Evolutionary conservation across 805 yeast genomes (phyloP), one percentile per base, ranked within the genome.

Genomic region (Pichia kluyveri): DNA sequence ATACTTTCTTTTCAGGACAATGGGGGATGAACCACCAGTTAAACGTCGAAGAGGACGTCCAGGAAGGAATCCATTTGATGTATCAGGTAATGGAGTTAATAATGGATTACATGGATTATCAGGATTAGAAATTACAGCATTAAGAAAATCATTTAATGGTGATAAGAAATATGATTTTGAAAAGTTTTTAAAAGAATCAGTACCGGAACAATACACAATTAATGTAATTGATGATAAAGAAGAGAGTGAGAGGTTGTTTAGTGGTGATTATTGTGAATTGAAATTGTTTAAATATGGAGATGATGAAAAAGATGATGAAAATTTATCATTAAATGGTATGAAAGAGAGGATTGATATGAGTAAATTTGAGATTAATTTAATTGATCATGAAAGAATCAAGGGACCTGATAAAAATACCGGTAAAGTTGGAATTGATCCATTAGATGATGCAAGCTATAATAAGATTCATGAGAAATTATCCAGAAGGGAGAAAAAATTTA

Each of bases 401-500:
- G 34, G 41, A 28, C 49, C 42, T 9, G 28, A 45, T 14, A 45
- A 44, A 34, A 40, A 26, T 31, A 38, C 19, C 2, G 18, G 18
- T 30, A 28, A n/a, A 31, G 43, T 31, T 19, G 38, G 17, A 10
- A 37, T 44, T 10, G 82, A 77, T 55, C 77, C 80, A 5, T 63
- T 85, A 43, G 55, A 62, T 1, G 83, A 79, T 58, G 54, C 59
- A 0, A 18, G 67, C 14, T 80, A 68, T 58, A 56, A 61, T 31
- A 51, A 66, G 14, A 76, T 72, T 55, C 90, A 84, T 62, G 71
- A 71, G 40, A 70, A 75, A 38, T 77, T 83, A 79, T 77, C 75
- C 52, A 76, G 76, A 47, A 82, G 80, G 45, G 95, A 86, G 61
- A 73, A 73, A 50, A 70, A 77, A 42, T 79, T 82, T 76, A 65